Conservation (phyloP, 768 basidiomycete species). For the Tubosaeta sp. region DNA sequence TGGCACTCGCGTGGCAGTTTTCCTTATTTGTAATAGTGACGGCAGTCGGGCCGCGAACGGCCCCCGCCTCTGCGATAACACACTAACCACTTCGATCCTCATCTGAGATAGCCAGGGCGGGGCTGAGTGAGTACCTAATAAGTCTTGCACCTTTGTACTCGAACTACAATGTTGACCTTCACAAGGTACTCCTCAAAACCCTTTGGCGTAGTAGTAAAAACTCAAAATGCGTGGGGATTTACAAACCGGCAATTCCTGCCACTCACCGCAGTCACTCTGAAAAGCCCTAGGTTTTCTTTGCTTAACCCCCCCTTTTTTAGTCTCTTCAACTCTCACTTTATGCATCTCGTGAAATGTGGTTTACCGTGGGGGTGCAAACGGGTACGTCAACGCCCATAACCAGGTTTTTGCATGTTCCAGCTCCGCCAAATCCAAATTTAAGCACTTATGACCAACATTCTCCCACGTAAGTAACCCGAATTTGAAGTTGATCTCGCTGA, state of each 20-base stretch:
- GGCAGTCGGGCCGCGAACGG: conserved; percentile 5
- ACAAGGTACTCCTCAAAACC: background rate
- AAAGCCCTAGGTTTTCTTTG: background rate
- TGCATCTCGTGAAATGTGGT: background rate
- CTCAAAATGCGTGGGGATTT: background rate
- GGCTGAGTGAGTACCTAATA: background rate
- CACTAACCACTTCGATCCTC: background rate
- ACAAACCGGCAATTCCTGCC: background rate
- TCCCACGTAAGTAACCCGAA: background rate
- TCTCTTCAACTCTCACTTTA: background rate
- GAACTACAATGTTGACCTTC: background rate
- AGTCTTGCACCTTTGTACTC: background rate
- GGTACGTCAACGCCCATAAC: background rate
- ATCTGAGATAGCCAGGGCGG: background rate
- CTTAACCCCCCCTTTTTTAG: background rate
- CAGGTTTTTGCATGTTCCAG: no score
- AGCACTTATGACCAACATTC: background rate
- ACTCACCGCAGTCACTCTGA: background rate
- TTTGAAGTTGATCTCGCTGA: background rate
- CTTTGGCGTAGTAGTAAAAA: no score
- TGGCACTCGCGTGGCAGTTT: conserved; percentile 30
- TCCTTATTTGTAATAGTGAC: conserved; percentile 20
- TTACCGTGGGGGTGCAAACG: background rate
- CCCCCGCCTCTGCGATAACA: background rate
- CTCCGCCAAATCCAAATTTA: background rate